phyloP scores from a whole-genome alignment of 805 yeast genomes.

The Yarrowia porcina region DNA sequence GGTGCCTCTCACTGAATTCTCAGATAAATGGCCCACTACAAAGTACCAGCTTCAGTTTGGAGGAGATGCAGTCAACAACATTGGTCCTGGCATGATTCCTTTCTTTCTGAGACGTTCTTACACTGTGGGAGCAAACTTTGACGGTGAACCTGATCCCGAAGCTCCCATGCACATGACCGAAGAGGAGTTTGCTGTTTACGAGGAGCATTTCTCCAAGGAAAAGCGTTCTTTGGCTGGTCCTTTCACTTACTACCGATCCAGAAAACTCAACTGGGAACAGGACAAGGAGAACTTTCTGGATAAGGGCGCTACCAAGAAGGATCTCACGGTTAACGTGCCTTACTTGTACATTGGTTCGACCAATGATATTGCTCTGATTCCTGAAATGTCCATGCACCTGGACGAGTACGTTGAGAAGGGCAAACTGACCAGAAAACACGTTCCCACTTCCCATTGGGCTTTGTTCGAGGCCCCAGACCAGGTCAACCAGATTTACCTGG shows the following conservation, averaged over 20 bases:
- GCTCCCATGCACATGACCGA: slow-evolving; percentile 25
- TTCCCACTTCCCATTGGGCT: slow-evolving; percentile 23
- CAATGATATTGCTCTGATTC: slow-evolving; percentile 25
- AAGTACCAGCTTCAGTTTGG: slow-evolving; percentile 26
- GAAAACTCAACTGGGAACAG: slow-evolving; percentile 26
- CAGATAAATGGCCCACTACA: slow-evolving; percentile 25
- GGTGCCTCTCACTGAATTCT: slow-evolving; percentile 20
- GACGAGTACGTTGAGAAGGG: slow-evolving; percentile 26
- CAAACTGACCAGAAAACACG: slow-evolving; percentile 22
- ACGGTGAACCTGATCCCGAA: slow-evolving; percentile 22
- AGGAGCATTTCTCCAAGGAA: slow-evolving; percentile 22
- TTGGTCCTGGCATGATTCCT: slow-evolving; percentile 17
- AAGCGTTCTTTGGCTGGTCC: slow-evolving; percentile 24
- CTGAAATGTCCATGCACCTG: slow-evolving; percentile 20
- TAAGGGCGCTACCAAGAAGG: slow-evolving; percentile 23
- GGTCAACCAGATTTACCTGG: slow-evolving; percentile 16
- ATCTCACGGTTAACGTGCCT: slow-evolving; percentile 20
- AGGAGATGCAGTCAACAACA: slow-evolving; percentile 22
- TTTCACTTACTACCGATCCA: slow-evolving; percentile 20
- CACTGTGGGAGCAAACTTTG: slow-evolving; percentile 22
- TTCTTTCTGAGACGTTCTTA: slow-evolving; percentile 20
- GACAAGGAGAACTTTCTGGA: slow-evolving; percentile 24
- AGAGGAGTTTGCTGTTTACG: slow-evolving; percentile 24
- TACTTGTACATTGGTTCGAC: slow-evolving; percentile 24
- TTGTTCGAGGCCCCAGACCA: slow-evolving; percentile 16